phyloP scores from a whole-genome alignment of 345 rosid species.

The Ailanthus altissimus region DNA sequence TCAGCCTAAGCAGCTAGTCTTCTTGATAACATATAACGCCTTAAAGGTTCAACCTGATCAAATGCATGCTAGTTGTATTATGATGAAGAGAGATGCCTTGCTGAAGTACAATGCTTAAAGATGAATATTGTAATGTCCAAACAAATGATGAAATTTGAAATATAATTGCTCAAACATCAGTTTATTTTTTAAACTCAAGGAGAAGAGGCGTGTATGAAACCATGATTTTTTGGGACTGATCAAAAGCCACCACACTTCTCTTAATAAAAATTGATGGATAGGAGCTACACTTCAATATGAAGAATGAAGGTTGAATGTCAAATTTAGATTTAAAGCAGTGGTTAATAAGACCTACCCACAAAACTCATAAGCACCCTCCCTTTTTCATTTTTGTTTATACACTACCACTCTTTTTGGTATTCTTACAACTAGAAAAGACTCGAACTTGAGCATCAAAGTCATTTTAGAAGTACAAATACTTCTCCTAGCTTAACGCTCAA shows the following conservation, averaged over 20 bases:
- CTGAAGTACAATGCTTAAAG: neutral
- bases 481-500: neutral
- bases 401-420: neutral
- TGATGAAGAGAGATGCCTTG: neutral
- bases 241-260: neutral
- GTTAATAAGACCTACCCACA: neutral
- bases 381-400: neutral
- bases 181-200: neutral
- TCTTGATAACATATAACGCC: no score
- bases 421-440: neutral
- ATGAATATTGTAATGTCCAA: neutral
- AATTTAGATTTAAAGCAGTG: neutral
- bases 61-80: neutral
- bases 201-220: neutral
- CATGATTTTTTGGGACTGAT: neutral
- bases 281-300: neutral
- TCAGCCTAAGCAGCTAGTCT: neutral
- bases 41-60: neutral
- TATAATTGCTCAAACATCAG: neutral
- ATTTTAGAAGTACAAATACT: neutral
- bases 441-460: neutral
- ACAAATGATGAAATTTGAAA: neutral
- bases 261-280: neutral
- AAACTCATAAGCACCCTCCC: neutral
- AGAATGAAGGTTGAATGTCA: neutral